Base-by-base conservation (phyloP, 441 rosid species). In the Corymbia citriodora region DNA sequence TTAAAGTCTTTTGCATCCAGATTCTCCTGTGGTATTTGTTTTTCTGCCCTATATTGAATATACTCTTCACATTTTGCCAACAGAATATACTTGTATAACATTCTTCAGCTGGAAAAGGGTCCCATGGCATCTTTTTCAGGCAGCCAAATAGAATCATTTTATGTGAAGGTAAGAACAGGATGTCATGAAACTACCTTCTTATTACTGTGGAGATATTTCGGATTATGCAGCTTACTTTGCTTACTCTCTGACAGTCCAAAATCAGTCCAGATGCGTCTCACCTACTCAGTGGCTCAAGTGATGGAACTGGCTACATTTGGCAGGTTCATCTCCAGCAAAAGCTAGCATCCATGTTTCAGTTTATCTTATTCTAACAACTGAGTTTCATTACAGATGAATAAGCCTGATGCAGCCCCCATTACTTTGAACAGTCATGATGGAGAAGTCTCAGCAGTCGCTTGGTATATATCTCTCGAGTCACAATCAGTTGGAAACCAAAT, bases 391-490 rank as follows among this genome's bases (percentile, higher is more conserved):
- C 94, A 97, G 99, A 96, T 96, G 90, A 94, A 95, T 91, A 95
- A 95, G 90, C 98, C 99, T 88, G 91, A 93, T 57, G 89, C 23
- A 82, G 97, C 94, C 92, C 97, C 99, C 85, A 89, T 93, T 91
- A 87, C 92, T 91, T 93, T 97, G 94, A 94, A 91, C 93, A 94
- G 95, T 81, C 98, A 97, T 17, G 95, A 94, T 88, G 96, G 95
- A 61, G 99, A 98, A 94, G 99, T 96, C 89, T 95, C 98, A 4
- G 97, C 99, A 82, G 99, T 97, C 79, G 97, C 96, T 90, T 98
- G 99, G 99, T 98, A 97, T 23, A n/a, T 79, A 48, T 40, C 18
- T 45, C 85, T 79, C 2, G 29, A 23, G 50, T 79, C n/a, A 23
- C 50, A 79, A 40, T 79, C 85, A 40, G n/a, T 45, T 79, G n/a